Percentiles rank a stretch among this genome's conserved stretches.
Evolutionary conservation across 331 rosid genomes (phyloP).

Genomic region (Malus hybrid): DNA sequence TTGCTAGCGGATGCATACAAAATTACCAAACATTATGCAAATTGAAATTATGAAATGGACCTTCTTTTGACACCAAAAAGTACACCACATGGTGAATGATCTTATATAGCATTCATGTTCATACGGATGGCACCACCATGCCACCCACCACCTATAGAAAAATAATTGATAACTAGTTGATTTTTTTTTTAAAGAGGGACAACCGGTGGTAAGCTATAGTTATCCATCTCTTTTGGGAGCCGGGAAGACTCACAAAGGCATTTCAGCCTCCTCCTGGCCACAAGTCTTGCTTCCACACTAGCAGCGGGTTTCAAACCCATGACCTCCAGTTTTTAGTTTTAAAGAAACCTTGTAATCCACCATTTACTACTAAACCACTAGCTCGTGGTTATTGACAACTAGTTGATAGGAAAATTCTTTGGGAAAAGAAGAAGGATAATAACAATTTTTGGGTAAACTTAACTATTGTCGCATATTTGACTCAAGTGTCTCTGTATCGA

Average conservation of each 20-base stretch:
- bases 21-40: too few species aligned
- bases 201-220: rapidly evolving
- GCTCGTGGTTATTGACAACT: background rate
- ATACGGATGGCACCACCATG: background rate
- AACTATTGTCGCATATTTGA: too few species aligned
- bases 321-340: too few species aligned
- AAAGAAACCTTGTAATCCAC: too few species aligned
- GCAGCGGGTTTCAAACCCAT: too few species aligned
- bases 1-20: background rate
- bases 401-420: background rate
- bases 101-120: background rate
- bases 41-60: background rate
- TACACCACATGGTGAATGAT: background rate
- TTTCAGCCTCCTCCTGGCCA: too few species aligned
- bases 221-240: too few species aligned
- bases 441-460: background rate
- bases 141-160: background rate
- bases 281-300: too few species aligned
- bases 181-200: too few species aligned
- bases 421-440: background rate
- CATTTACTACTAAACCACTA: too few species aligned
- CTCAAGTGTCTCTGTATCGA: too few species aligned
- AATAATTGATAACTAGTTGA: too few species aligned
- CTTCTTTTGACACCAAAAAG: background rate
- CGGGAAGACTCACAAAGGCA: rapidly evolving